Percentiles rank a stretch among this genome's conserved stretches.
Evolutionary conservation across 2,329 filamentous ascomycete species (phyloP).

Genomic region (Pseudofabraea citricarpa): DNA sequence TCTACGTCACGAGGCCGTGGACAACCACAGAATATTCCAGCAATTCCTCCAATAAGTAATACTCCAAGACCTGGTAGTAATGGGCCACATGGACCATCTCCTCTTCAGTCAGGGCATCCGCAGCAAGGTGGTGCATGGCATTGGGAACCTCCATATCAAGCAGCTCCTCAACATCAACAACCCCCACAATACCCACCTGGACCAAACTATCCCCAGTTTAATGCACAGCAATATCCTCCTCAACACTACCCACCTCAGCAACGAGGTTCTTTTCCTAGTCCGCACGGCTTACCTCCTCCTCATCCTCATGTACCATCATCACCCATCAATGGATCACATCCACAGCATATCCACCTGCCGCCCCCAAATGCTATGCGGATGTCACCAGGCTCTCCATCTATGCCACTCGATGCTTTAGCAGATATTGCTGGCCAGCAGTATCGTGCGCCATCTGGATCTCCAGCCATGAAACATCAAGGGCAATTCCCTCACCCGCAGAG

Average conservation of each 20-base stretch:
- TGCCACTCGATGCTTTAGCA: constrained; percentile 24
- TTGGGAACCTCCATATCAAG: constrained; percentile 24
- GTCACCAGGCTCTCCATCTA: constrained; percentile 17
- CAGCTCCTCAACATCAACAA: constrained; percentile 10
- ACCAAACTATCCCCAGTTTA: constrained; percentile 4
- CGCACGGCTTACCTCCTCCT: constrained; percentile 20
- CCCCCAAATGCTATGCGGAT: constrained; percentile 17
- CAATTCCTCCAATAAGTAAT: constrained; percentile 7
- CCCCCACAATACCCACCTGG: constrained; percentile 10
- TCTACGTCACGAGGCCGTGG: constrained; percentile 6
- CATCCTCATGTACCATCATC: constrained; percentile 26
- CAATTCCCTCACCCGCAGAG: constrained; percentile 3
- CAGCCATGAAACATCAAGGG: constrained; percentile 20
- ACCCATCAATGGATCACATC: constrained; percentile 19
- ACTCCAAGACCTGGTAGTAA: constrained; percentile 14
- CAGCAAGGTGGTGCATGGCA: constrained; percentile 11
- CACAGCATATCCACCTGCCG: constrained; percentile 18
- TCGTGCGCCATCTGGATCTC: constrained; percentile 21
- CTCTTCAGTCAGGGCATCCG: constrained; percentile 19
- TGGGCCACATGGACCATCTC: constrained; percentile 20
- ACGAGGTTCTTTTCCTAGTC: constrained; percentile 19
- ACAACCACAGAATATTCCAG: constrained; percentile 6
- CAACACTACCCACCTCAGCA: constrained; percentile 10
- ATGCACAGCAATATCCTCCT: constrained; percentile 7
- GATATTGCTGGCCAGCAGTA: constrained; percentile 27